Conservation (phyloP, 345 rosid genomes). For the Physaria fendleri region DNA sequence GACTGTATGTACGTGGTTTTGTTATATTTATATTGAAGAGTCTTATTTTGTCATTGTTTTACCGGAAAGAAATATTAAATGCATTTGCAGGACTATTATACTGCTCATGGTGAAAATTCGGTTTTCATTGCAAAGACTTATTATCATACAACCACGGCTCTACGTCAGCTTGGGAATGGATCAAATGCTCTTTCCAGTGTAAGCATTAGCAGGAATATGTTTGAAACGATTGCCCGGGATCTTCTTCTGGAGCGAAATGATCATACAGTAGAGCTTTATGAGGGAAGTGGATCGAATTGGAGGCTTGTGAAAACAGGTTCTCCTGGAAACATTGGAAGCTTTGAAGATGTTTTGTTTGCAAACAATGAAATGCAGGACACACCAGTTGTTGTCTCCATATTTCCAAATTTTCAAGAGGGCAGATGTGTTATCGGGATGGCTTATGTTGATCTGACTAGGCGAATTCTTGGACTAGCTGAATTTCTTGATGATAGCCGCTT, state of each 20-base stretch:
- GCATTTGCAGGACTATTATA: conserved; percentile 71
- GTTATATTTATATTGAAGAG: neutral
- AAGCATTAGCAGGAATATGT: conserved; percentile 77
- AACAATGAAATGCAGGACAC: conserved; percentile 94
- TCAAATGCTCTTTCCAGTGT: conserved; percentile 74
- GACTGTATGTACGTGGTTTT: neutral
- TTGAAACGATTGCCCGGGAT: conserved; percentile 78
- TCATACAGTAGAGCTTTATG: conserved; percentile 80
- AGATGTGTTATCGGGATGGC: conserved; percentile 72
- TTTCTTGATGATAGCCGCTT: conserved; percentile 95
- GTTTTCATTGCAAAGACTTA: conserved; percentile 81
- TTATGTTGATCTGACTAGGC: conserved; percentile 76
- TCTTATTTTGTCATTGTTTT: neutral
- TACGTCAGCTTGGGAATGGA: conserved; percentile 76
- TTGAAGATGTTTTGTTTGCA: conserved; percentile 92
- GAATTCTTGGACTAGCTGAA: conserved; percentile 77
- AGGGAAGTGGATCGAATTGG: conserved; percentile 94
- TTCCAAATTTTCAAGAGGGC: conserved; percentile 55
- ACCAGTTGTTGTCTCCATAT: conserved; percentile 69
- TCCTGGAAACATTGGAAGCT: conserved; percentile 92
- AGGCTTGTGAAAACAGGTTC: conserved; percentile 70
- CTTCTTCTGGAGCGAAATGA: conserved; percentile 88
- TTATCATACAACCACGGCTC: conserved; percentile 76
- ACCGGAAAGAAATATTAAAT: neutral
- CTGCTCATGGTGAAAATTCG: conserved; percentile 93